Conservation (phyloP, 192 early-diverging fungal genomes). For the Coemansia sp. region DNA sequence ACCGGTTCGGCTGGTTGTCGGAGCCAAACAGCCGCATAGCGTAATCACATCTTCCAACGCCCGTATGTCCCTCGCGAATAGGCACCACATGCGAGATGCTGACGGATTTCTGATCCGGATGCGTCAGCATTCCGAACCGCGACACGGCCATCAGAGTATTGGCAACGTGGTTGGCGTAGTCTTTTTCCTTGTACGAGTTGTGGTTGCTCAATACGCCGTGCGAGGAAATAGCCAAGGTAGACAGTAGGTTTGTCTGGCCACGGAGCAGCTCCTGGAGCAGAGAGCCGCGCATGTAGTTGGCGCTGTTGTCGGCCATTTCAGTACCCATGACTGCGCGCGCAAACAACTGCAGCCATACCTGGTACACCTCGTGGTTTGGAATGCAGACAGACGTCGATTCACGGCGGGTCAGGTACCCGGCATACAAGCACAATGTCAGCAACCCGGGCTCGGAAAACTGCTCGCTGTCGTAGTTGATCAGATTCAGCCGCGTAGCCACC, state of each 20-base stretch:
- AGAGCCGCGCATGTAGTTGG: slow-evolving; percentile 21
- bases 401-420: slow-evolving; percentile 23
- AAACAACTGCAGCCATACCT: slow-evolving; percentile 8
- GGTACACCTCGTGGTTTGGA: slow-evolving; percentile 26
- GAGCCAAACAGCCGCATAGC: slow-evolving; percentile 29
- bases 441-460: slow-evolving; percentile 26
- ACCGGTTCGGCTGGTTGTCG: slow-evolving; percentile 25
- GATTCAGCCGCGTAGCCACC: slow-evolving; percentile 9
- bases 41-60: slow-evolving; percentile 25
- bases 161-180: slow-evolving; percentile 48
- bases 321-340: slow-evolving; percentile 24
- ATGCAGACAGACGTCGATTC: slow-evolving; percentile 25
- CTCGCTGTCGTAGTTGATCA: slow-evolving; percentile 18
- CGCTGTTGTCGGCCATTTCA: slow-evolving; percentile 23
- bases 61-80: slow-evolving; percentile 20
- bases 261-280: slow-evolving; percentile 27
- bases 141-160: slow-evolving; percentile 33
- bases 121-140: slow-evolving; percentile 33
- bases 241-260: slow-evolving; percentile 23
- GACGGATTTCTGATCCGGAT: slow-evolving; percentile 27
- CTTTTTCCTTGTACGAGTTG: slow-evolving; percentile 28
- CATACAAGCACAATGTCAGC: slow-evolving; percentile 25
- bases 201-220: slow-evolving; percentile 47
- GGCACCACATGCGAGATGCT: slow-evolving; percentile 19
- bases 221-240: slow-evolving; percentile 22